These are phyloP conservation scores for Exophiala sideris DNA, from an alignment of 2,329 filamentous ascomycete genomes.

Conservation along the genomic window DNA sequence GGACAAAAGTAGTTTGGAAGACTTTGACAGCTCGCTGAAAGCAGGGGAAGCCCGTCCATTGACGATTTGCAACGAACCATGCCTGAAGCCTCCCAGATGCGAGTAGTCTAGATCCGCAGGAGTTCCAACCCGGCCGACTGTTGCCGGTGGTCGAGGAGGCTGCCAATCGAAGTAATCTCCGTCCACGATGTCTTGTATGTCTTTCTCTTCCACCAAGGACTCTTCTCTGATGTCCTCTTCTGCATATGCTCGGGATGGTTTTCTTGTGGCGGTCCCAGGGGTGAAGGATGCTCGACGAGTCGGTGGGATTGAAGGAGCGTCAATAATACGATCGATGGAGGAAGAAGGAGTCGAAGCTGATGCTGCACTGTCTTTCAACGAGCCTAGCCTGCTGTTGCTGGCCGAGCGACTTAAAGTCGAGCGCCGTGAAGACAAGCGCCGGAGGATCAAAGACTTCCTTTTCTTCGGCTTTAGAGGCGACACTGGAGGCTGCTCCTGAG, in stretches of 20 bases:
- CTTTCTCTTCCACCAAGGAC: constrained; percentile 3
- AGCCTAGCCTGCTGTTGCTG: constrained; percentile 10
- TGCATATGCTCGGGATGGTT: neutral
- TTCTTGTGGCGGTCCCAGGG: constrained; percentile 27
- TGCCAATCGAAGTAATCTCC: constrained; percentile 14
- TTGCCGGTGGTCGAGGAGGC: constrained; percentile 17
- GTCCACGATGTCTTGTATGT: constrained; percentile 6
- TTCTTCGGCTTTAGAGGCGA: constrained; percentile 18
- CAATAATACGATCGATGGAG: constrained; percentile 20
- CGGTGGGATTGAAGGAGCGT: constrained; percentile 20
- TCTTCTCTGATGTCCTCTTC: constrained; percentile 6
- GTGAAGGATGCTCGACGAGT: constrained; percentile 26
- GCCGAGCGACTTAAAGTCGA: constrained; percentile 8
- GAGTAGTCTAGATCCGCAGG: constrained; percentile 26
- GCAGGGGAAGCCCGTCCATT: constrained; percentile 29
- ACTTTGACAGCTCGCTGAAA: constrained; percentile 26
- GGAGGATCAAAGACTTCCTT: constrained; percentile 16
- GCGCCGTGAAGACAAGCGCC: constrained; percentile 13
- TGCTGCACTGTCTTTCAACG: constrained; percentile 3
- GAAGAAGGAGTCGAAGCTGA: constrained; percentile 7
- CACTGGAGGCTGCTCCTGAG: constrained; percentile 5
- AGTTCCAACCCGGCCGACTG: constrained; percentile 22
- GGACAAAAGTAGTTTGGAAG: constrained; percentile 19
- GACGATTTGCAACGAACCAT: constrained; percentile 27
- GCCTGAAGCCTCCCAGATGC: constrained; percentile 23